Base-by-base conservation (phyloP, 2,329 filamentous ascomycete genomes). In the Fusarium nelsonii region DNA sequence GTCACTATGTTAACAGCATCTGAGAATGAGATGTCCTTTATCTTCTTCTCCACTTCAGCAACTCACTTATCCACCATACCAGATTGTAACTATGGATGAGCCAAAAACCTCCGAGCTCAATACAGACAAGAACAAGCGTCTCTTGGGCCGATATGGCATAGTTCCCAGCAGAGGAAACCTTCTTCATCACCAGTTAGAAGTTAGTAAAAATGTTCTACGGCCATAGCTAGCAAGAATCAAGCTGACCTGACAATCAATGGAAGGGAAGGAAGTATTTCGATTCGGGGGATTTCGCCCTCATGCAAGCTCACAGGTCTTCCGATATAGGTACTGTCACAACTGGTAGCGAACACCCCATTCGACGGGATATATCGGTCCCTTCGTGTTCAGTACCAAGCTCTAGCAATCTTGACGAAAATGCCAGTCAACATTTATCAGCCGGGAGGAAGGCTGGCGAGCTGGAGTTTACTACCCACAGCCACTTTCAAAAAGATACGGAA, bases 221-320 rank as follows among this genome's bases (percentile, higher is more conserved):
- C 30, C 12, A 4, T 6, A 9, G 9, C 10, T 18, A 16, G 12
- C 14, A 34, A 18, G 6, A 56, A 43, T 20, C 15, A 49, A 50
- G n/a, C 48, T 61, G 14, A 68, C 34, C 53, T 12, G 16, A 16
- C 2, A 26, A 8, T 30, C 4, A 6, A 33, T 33, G 1, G 0
- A 15, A 71, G 68, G 52, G 48, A 48, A 67, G 68, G 30, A 64
- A 66, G 15, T 72, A 67, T 28, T 72, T 72, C 14, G 68, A 72
- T 28, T 72, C 68, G 11, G 68, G 69, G 15, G 68, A 72, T 44
- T 71, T 72, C 49, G 68, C 69, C 18, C 68, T 72, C 11, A 52
- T 44, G 16, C 53, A 72, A 57, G 69, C 69, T 43, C 48, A 58
- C n/a, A 55, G 16, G 20, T 33, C 65, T 26, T 71, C 69, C 8